phyloP scores from a whole-genome alignment of 2,329 filamentous ascomycete genomes.

The Cercospora berteroae region DNA sequence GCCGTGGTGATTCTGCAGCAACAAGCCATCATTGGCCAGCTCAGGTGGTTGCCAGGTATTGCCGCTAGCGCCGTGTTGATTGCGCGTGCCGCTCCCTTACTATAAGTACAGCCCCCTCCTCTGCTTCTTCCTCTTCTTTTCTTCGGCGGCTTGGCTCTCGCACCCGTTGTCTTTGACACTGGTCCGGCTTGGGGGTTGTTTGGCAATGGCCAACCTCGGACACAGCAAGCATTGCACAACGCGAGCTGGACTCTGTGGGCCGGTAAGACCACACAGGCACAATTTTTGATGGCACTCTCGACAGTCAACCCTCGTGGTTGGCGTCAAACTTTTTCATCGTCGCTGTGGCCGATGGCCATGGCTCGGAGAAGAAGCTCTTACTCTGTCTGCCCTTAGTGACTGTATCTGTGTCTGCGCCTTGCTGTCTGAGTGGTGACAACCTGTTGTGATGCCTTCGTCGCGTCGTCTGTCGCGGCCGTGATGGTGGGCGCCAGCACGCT shows the following conservation, averaged over 20 bases:
- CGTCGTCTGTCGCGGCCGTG: neutral
- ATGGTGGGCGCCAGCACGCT: neutral
- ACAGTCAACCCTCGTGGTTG: constrained; percentile 1
- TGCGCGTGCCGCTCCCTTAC: neutral
- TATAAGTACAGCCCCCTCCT: neutral
- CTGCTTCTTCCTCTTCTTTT: neutral
- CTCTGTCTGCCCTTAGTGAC: neutral
- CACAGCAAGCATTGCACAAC: constrained; percentile 8
- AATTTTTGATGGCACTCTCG: constrained; percentile 14
- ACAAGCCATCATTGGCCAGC: neutral
- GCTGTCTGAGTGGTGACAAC: neutral
- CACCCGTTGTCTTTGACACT: too few species aligned
- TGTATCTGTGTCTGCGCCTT: neutral
- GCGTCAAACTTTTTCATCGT: constrained; percentile 13
- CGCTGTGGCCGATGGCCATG: constrained; percentile 6
- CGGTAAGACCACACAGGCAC: neutral
- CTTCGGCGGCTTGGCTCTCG: neutral
- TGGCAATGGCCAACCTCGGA: neutral
- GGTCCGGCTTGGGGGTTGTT: neutral
- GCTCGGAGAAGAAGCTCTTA: constrained; percentile 10
- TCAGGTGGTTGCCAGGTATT: constrained; percentile 2
- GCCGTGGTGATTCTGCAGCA: neutral
- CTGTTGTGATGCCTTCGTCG: neutral
- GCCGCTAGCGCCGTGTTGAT: constrained; percentile 5
- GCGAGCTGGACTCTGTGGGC: neutral